Evolutionary conservation across 2,329 filamentous ascomycete genomes (phyloP).

Genomic region (Pseudogymnoascus sp.): DNA sequence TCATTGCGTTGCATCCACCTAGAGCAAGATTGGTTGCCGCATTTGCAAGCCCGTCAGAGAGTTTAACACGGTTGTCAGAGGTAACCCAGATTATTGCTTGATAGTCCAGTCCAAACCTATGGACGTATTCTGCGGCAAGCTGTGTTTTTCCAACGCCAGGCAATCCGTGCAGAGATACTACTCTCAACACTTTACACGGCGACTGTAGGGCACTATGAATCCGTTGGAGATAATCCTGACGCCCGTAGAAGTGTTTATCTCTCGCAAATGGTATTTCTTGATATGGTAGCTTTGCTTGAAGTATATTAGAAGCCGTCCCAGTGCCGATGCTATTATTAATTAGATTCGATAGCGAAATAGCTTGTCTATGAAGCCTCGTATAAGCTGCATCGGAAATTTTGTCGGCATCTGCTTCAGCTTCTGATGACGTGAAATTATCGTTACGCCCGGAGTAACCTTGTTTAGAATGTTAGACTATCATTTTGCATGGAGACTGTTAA

Average conservation of each 20-base stretch:
- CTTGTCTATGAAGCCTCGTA: neutral
- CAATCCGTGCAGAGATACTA: neutral
- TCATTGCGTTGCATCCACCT: neutral
- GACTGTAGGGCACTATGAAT: neutral
- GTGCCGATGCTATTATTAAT: neutral
- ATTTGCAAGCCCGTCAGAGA: neutral
- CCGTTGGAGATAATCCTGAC: neutral
- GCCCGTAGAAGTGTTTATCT: neutral
- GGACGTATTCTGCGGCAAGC: neutral
- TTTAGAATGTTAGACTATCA: neutral
- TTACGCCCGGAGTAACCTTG: neutral
- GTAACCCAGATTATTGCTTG: neutral
- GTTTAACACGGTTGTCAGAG: neutral
- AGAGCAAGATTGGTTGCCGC: neutral
- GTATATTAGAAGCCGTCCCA: neutral
- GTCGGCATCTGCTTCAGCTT: neutral
- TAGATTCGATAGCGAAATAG: neutral
- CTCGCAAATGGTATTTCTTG: neutral
- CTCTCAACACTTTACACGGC: neutral
- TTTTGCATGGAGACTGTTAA: neutral
- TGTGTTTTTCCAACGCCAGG: neutral
- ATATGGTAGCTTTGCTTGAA: neutral
- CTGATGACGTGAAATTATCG: neutral
- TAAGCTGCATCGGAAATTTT: neutral
- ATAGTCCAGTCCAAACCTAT: neutral